phyloP scores from a whole-genome alignment of 129 eudicot species.

The Gnaphalium uliginosum region DNA sequence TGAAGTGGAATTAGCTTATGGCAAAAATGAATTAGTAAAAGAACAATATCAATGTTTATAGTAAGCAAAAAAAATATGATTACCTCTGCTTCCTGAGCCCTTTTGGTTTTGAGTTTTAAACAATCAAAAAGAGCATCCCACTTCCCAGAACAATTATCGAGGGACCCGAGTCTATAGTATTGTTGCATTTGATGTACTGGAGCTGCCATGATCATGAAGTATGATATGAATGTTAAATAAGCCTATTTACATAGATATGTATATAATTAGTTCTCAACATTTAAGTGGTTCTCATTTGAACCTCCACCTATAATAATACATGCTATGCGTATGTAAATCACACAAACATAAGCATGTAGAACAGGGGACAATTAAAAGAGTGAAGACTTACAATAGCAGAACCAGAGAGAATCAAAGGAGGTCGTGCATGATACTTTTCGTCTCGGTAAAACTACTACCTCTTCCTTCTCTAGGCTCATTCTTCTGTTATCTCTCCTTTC shows the following conservation, averaged over 20 bases:
- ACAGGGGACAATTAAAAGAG: constrained; percentile 5
- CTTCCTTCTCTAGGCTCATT: constrained; percentile 57
- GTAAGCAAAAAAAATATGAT: neutral
- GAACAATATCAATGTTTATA: neutral
- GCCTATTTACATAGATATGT: neutral
- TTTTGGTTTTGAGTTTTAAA: constrained; percentile 80
- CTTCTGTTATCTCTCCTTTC: neutral
- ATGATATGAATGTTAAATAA: neutral
- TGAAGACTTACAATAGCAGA: constrained; percentile 74
- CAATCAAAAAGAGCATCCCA: constrained; percentile 81
- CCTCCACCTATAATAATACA: too few relatives aligned
- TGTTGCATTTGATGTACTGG: constrained; percentile 99
- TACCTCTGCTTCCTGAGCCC: constrained; percentile 72
- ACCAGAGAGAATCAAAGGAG: constrained; percentile 80
- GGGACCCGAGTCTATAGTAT: constrained; percentile 80
- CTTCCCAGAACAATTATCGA: constrained; percentile 76
- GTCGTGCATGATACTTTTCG: constrained; percentile 59
- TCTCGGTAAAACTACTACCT: constrained; percentile 34
- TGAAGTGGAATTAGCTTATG: neutral
- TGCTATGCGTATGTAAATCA: neutral
- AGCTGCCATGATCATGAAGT: constrained; percentile 51
- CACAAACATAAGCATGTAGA: neutral
- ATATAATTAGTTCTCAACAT: too few relatives aligned
- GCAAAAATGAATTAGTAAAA: neutral
- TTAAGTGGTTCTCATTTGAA: too few relatives aligned